phyloP scores from a whole-genome alignment of 805 yeast species.

The Wickerhamomyces chaumierensis region DNA sequence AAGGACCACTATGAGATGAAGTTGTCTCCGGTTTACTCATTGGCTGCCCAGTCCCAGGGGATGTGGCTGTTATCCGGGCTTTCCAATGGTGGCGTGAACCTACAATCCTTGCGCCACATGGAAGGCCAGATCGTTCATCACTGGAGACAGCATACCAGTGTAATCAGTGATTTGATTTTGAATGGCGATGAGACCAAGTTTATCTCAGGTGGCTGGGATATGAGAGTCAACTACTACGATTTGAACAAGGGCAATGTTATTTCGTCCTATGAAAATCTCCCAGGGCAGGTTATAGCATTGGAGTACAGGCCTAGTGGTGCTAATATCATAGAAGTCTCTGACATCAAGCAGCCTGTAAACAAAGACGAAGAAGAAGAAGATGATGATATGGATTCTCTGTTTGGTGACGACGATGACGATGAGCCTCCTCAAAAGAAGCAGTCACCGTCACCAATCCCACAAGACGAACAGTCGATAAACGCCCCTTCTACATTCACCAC shows the following conservation, averaged over 20 bases:
- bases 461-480: constrained; percentile 8
- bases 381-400: constrained; percentile 42
- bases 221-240: constrained; percentile 73
- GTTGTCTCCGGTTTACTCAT: constrained; percentile 75
- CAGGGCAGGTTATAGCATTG: constrained; percentile 73
- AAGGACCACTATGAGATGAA: constrained; percentile 36
- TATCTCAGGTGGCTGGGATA: constrained; percentile 89
- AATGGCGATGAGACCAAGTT: constrained; percentile 52
- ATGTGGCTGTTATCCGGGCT: constrained; percentile 80
- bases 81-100: constrained; percentile 71
- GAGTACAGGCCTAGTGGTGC: constrained; percentile 52
- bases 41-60: constrained; percentile 76
- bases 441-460: neutral
- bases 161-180: constrained; percentile 63
- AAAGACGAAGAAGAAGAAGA: constrained; percentile 17
- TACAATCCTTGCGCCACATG: constrained; percentile 71
- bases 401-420: constrained; percentile 45
- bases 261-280: constrained; percentile 38
- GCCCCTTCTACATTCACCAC: neutral
- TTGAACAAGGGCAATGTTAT: constrained; percentile 53
- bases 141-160: constrained; percentile 57
- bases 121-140: constrained; percentile 79
- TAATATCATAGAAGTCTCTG: constrained; percentile 5
- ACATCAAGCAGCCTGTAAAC: neutral
- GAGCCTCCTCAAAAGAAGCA: constrained; percentile 5